A percentile compares a stretch with the other conserved stretches of the same genome.
Conservation (phyloP, 2,329 filamentous ascomycete genomes). For the Apiospora hydei region DNA sequence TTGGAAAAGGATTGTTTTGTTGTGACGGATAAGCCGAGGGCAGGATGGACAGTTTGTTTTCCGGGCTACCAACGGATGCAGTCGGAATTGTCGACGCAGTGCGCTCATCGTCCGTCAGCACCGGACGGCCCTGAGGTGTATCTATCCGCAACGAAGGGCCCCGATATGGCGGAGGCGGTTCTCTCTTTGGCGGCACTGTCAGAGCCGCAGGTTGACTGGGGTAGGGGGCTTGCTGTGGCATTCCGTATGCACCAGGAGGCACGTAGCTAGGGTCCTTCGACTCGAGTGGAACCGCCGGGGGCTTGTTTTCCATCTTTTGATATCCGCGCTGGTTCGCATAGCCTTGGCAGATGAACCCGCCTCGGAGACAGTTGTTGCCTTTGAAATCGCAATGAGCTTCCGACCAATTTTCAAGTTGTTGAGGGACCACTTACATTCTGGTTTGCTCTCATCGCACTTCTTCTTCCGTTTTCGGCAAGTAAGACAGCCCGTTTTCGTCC, state of each 20-base stretch:
- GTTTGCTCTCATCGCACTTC: constrained; percentile 96
- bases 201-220: constrained; percentile 35
- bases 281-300: constrained; percentile 76
- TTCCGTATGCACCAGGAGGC: constrained; percentile 67
- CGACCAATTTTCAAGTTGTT: background rate
- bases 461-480: constrained; percentile 94
- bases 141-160: constrained; percentile 69
- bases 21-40: constrained; percentile 52
- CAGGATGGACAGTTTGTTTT: constrained; percentile 67
- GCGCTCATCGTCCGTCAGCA: constrained; percentile 64
- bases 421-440: constrained; percentile 73
- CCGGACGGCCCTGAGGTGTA: constrained; percentile 64
- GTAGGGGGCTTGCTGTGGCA: constrained; percentile 56
- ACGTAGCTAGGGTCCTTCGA: constrained; percentile 78
- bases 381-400: constrained; percentile 23
- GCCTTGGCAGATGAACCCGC: constrained; percentile 89
- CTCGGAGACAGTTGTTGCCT: constrained; percentile 90
- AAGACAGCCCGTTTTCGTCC: constrained; percentile 94
- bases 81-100: constrained; percentile 67
- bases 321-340: constrained; percentile 85
- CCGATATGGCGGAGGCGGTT: constrained; percentile 66
- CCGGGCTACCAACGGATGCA: constrained; percentile 64
- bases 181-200: constrained; percentile 54
- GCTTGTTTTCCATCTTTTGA: constrained; percentile 77
- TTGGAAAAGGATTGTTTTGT: constrained; percentile 64